Evolutionary conservation across 1,139 yeast species (phyloP).

Genomic region (Wickerhamiella infanticola): DNA sequence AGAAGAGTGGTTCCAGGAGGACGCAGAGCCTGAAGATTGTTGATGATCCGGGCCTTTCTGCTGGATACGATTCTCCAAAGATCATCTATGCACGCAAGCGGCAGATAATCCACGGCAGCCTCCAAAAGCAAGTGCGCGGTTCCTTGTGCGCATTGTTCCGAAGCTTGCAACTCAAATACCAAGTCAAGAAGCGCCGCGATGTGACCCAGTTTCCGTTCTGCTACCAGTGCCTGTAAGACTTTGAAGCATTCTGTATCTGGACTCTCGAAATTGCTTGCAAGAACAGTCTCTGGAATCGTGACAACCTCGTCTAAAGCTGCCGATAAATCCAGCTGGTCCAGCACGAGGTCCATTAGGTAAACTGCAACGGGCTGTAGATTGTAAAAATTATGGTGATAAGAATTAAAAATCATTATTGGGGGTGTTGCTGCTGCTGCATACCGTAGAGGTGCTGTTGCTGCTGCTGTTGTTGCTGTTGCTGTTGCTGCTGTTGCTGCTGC

Average conservation of each 20-base stretch:
- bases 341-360: too few relatives aligned
- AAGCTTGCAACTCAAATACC: not conserved
- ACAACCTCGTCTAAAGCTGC: too few relatives aligned
- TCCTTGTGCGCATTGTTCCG: not conserved
- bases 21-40: constrained; percentile 20
- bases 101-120: constrained; percentile 24
- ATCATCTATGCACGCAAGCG: constrained; percentile 23
- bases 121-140: constrained; percentile 18
- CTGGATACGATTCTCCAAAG: constrained; percentile 25
- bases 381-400: too few relatives aligned
- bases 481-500: constrained; percentile 7
- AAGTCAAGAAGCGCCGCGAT: not conserved
- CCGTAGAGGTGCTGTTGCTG: constrained; percentile 4
- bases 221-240: too few relatives aligned
- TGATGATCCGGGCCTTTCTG: constrained; percentile 19
- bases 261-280: too few relatives aligned
- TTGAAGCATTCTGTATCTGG: too few relatives aligned
- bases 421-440: not conserved
- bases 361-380: too few relatives aligned
- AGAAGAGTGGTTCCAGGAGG: constrained; percentile 27
- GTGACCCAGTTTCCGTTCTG: too few relatives aligned
- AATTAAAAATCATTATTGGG: not conserved
- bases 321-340: too few relatives aligned
- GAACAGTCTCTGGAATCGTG: too few relatives aligned
- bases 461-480: constrained; percentile 9